Base-by-base conservation (phyloP, 805 yeast genomes). In the Metschnikowia baotianmanensis region DNA sequence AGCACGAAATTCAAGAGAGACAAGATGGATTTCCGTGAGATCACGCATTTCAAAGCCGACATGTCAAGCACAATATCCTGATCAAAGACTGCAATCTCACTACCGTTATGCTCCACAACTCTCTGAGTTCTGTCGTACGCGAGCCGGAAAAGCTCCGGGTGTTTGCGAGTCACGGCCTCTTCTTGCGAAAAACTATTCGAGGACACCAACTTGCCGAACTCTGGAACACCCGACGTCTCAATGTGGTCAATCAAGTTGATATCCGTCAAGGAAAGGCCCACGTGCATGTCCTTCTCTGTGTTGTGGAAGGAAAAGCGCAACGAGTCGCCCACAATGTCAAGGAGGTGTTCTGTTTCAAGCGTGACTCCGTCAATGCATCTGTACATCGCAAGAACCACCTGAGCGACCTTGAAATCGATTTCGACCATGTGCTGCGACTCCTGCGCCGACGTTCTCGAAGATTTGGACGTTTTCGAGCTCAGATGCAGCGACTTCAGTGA, bases 1-100 rank as follows among this genome's bases (percentile, higher is more conserved):
- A 90, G 67, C 2, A 85, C 71, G 58, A 83, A 93, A 58, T 89
- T 91, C 48, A 91, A 63, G 11, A 93, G 65, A 1, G 95, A 83
- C 46, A 93, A 69, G 12, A 86, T 63, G 1, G 95, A 84, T 55
- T 79, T 84, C 34, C 97, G 78, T 0, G 95, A 80, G 6, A 90
- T 62, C 2, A 86, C 83, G 26, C 85, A 72, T 46, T 78, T 78
- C 39, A 93, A 76, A 11, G 95, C 87, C 0, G 96, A 88, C 63
- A 93, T 73, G 31, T 80, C 72, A 36, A 93, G 65, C 7, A 76
- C 70, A 5, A 90, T 76, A 48, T 77, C 80, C 59, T 88, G 96
- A 54, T 90, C 96, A 58, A 74, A 82, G 0, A 83, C 80, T 45
- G 79, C 88, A 36, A 83, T 79, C 12, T 68, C 73, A 25, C 69